Evolutionary conservation across 202 grass and related monocot genomes (phyloP).

Genomic region (Panicum virgatum): DNA sequence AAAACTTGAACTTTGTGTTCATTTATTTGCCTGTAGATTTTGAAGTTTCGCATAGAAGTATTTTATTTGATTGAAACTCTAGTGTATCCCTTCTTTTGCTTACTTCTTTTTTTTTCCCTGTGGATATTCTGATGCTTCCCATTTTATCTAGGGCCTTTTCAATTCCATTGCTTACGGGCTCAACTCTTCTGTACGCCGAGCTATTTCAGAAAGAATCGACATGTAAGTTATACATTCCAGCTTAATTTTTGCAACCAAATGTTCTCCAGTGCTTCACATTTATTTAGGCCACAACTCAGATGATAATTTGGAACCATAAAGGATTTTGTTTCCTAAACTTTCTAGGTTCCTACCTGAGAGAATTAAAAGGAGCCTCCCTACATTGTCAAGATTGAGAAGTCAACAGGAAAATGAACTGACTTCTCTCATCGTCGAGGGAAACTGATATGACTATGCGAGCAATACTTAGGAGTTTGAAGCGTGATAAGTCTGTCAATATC

Average conservation of each 20-base stretch:
- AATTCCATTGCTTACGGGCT: conserved; percentile 97
- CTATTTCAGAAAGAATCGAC: conserved; percentile 84
- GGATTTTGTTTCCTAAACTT: conserved; percentile 15
- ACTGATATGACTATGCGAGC: conserved; percentile 40
- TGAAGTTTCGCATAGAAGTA: neutral
- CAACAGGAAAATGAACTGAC: conserved; percentile 85
- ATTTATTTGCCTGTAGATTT: neutral
- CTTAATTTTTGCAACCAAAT: conserved; percentile 7
- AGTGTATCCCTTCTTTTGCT: neutral
- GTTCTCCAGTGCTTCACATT: neutral
- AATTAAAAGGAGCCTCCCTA: conserved; percentile 54
- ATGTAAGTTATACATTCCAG: conserved; percentile 51
- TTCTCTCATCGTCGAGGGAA: conserved; percentile 68
- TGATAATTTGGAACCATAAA: neutral
- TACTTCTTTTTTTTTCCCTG: neutral
- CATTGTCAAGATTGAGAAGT: conserved; percentile 55
- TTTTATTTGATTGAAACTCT: neutral
- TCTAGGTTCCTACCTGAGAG: conserved; percentile 86
- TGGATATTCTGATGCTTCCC: conserved; percentile 7
- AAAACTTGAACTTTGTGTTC: neutral
- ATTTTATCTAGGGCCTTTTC: conserved; percentile 69
- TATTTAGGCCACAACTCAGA: conserved; percentile 8
- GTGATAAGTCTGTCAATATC: conserved; percentile 9
- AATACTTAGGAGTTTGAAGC: conserved; percentile 22
- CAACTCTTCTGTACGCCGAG: conserved; percentile 93